Evolutionary conservation across 2,329 filamentous ascomycete genomes (phyloP).

Genomic region (Dissoconium aciculare): DNA sequence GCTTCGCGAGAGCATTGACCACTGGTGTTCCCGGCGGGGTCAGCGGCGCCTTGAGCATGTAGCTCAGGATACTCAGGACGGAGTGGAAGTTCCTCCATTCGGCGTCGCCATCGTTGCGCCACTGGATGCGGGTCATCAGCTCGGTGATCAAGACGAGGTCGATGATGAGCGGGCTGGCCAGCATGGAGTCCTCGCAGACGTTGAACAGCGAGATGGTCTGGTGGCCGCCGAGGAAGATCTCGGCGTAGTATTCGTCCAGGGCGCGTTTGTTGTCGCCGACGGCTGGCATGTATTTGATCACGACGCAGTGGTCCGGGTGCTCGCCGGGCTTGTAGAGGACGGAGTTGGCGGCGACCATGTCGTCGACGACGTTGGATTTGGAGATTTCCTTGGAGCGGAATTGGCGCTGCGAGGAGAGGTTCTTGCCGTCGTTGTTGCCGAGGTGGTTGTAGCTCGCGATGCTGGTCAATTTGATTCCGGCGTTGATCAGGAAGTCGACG

Average conservation of each 20-base stretch:
- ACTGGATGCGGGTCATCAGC: slow-evolving; percentile 97
- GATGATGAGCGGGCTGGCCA: slow-evolving; percentile 93
- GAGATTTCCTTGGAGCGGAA: slow-evolving; percentile 99
- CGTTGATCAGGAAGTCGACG: slow-evolving; percentile 96
- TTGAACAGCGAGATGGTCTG: slow-evolving; percentile 98
- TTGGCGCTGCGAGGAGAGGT: slow-evolving; percentile 90
- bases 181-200: slow-evolving; percentile 93
- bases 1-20: slow-evolving; percentile 89
- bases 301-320: slow-evolving; percentile 94
- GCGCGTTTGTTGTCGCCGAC: slow-evolving; percentile 99
- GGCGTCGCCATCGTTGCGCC: slow-evolving; percentile 47
- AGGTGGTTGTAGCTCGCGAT: slow-evolving; percentile 99
- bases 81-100: slow-evolving; percentile 92
- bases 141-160: slow-evolving; percentile 85
- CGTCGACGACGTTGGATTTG: slow-evolving; percentile 97
- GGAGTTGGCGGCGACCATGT: slow-evolving; percentile 94
- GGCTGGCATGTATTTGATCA: slow-evolving; percentile 99
- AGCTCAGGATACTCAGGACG: slow-evolving; percentile 91
- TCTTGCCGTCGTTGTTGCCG: slow-evolving; percentile 98
- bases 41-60: slow-evolving; percentile 94
- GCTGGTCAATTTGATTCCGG: slow-evolving; percentile 95
- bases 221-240: slow-evolving; percentile 97
- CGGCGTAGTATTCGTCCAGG: slow-evolving; percentile 95
- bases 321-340: slow-evolving; percentile 84
- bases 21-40: slow-evolving; percentile 91